These are phyloP conservation scores for Pterothamnion heteromorphum DNA, from an alignment of 31 red algal genomes.

Conservation along the genomic window DNA sequence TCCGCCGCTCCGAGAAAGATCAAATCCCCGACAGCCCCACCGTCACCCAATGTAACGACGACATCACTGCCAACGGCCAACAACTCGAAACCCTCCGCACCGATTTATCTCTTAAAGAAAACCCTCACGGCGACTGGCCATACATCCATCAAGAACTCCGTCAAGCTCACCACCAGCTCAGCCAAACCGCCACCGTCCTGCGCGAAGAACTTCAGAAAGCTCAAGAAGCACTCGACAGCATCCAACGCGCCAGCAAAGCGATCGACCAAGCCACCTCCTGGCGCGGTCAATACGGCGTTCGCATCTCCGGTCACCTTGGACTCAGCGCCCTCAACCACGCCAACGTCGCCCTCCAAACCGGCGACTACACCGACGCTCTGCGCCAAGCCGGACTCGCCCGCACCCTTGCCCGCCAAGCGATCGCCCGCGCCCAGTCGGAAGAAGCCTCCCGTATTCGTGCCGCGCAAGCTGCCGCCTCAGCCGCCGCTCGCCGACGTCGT, in stretches of 20 bases:
- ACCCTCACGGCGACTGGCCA: not conserved
- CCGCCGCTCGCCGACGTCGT: not conserved
- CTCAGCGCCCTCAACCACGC: not conserved
- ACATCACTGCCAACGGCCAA: not conserved
- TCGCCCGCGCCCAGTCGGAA: not conserved
- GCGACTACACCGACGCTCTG: not conserved
- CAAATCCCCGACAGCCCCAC: not conserved
- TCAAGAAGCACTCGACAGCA: not conserved
- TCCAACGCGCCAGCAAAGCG: not conserved
- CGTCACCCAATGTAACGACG: not conserved
- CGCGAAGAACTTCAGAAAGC: not conserved
- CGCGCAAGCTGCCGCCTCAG: too few relatives aligned
- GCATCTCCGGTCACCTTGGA: not conserved
- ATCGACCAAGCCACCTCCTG: not conserved
- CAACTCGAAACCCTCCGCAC: not conserved
- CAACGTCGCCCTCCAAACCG: not conserved
- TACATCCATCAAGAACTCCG: not conserved
- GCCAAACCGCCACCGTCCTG: not conserved
- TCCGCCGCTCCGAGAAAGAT: not conserved
- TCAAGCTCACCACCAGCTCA: not conserved
- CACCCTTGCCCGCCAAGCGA: not conserved
- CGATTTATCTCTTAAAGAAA: too few relatives aligned
- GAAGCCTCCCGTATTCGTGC: not conserved
- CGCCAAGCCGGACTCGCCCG: not conserved
- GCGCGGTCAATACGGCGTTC: not conserved